These are phyloP conservation scores for Panus rudis DNA, from an alignment of 768 basidiomycete genomes.

Conservation along the genomic window DNA sequence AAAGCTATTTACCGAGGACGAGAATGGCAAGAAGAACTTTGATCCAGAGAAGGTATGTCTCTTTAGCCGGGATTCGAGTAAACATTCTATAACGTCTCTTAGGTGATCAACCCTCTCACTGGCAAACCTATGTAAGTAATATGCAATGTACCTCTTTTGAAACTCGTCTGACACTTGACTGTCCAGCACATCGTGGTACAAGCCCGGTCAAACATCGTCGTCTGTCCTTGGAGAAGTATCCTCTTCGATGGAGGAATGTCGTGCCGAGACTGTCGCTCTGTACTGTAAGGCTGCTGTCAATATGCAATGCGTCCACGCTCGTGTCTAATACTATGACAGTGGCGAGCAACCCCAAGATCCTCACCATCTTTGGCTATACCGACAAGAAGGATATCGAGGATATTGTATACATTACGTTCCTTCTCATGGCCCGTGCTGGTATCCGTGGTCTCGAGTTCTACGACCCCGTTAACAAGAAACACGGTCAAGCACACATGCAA, in stretches of 20 bases:
- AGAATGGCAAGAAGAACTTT: slow-evolving; percentile 77
- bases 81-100: background rate
- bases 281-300: slow-evolving; percentile 45
- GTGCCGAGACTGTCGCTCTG: slow-evolving; percentile 83
- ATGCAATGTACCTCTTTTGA: background rate
- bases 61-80: background rate
- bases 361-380: slow-evolving; percentile 74
- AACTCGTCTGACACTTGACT: background rate
- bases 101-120: slow-evolving; percentile 80
- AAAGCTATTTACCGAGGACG: slow-evolving; percentile 71
- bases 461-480: slow-evolving; percentile 73
- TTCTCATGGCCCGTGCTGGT: slow-evolving; percentile 82
- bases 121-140: slow-evolving; percentile 58
- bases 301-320: background rate
- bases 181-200: slow-evolving; percentile 75
- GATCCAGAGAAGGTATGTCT: slow-evolving; percentile 52
- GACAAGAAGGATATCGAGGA: slow-evolving; percentile 65
- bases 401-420: slow-evolving; percentile 73
- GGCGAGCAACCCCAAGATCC: slow-evolving; percentile 66
- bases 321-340: slow-evolving; percentile 32
- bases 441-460: slow-evolving; percentile 76
- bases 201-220: slow-evolving; percentile 76
- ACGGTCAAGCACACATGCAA: slow-evolving; percentile 89
- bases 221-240: slow-evolving; percentile 83
- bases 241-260: slow-evolving; percentile 88